These are phyloP conservation scores for Aspergillus fijiensis DNA, from an alignment of 2,329 filamentous ascomycete genomes.

Conservation along the genomic window DNA sequence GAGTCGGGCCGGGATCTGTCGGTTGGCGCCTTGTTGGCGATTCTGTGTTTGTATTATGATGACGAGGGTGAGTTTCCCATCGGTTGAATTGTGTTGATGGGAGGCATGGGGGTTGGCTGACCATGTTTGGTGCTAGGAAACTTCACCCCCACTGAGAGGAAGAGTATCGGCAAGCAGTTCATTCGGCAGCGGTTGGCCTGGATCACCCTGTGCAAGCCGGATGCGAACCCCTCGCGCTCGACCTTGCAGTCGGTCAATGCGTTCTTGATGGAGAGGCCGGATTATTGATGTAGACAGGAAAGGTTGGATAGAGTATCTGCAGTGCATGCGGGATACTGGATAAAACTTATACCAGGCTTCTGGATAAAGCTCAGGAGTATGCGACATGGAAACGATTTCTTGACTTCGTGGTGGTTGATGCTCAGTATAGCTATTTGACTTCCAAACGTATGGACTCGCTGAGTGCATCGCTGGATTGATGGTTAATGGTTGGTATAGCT, in stretches of 20 bases:
- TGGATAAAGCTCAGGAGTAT: too few relatives aligned
- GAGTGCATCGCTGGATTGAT: too few relatives aligned
- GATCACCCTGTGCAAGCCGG: conserved; percentile 68
- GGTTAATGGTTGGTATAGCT: too few relatives aligned
- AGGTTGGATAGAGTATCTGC: too few relatives aligned
- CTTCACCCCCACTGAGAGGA: conserved; percentile 28
- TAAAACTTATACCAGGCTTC: too few relatives aligned
- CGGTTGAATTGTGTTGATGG: too few relatives aligned
- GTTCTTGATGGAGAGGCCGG: not conserved
- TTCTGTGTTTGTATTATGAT: conserved; percentile 72
- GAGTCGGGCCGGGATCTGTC: conserved; percentile 77
- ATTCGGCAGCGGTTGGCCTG: conserved; percentile 77
- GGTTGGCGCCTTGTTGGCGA: conserved; percentile 71
- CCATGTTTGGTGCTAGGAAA: conserved; percentile 26
- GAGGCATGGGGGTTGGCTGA: not conserved
- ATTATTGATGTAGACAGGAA: not conserved
- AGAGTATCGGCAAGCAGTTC: conserved; percentile 66
- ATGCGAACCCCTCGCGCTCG: not conserved
- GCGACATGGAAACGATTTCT: too few relatives aligned
- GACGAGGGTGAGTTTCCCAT: conserved; percentile 54
- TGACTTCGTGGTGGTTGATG: too few relatives aligned
- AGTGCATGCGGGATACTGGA: too few relatives aligned
- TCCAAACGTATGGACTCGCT: too few relatives aligned
- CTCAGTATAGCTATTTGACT: too few relatives aligned
- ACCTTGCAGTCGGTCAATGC: not conserved